These are phyloP conservation scores for Panicum miliaceum DNA, from an alignment of 176 grass and related monocot genomes.

Conservation along the genomic window DNA sequence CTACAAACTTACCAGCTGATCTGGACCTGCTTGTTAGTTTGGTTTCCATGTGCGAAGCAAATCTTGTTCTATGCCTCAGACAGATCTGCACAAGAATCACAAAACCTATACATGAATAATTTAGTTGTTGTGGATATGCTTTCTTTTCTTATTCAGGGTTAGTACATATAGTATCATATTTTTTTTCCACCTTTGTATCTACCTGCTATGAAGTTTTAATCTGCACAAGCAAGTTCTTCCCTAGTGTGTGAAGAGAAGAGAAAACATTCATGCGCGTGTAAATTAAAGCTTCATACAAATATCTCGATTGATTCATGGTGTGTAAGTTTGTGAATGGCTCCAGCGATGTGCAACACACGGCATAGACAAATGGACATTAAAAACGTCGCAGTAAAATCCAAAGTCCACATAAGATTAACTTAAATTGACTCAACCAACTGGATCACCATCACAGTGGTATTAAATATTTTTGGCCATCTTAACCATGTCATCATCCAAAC, in stretches of 20 bases:
- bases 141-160: conserved; percentile 21
- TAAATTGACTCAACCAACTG: conserved; percentile 56
- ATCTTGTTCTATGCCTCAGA: conserved; percentile 38
- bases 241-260: conserved; percentile 32
- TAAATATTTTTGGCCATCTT: conserved; percentile 7
- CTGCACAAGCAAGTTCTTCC: not conserved
- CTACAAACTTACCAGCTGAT: conserved; percentile 1
- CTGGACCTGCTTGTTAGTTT: conserved; percentile 38
- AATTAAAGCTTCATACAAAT: not conserved
- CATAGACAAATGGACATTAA: conserved; percentile 22
- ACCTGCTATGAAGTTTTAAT: not conserved
- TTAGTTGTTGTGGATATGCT: conserved; percentile 27
- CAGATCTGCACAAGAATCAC: conserved; percentile 38
- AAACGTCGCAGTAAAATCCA: conserved; percentile 30
- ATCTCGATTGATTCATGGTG: conserved; percentile 39
- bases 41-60: conserved; percentile 54
- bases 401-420: conserved; percentile 58
- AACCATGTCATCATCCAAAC: conserved; percentile 53
- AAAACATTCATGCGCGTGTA: not conserved
- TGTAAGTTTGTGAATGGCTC: conserved; percentile 40
- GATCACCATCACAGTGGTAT: conserved; percentile 43
- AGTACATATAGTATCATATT: not conserved
- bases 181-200: not conserved
- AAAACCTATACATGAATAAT: conserved; percentile 19
- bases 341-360: conserved; percentile 28